Percentiles rank a stretch among this genome's conserved stretches.
phyloP scores from a whole-genome alignment of 129 eudicot species.

The Pulicaria dysenterica region DNA sequence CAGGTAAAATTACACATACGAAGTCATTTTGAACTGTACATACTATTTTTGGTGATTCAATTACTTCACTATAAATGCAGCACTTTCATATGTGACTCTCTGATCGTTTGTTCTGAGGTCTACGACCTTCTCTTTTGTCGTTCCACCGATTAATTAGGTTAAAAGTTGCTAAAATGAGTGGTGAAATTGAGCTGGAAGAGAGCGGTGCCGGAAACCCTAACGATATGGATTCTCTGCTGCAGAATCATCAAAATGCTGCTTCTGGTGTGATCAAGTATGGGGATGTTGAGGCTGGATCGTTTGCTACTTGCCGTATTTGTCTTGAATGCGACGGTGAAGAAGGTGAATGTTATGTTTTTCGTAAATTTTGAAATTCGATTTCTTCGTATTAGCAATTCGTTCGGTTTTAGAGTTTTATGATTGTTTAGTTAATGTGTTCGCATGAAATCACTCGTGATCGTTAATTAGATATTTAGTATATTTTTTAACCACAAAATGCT shows the following conservation, averaged over 20 bases:
- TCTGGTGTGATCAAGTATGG: conserved; percentile 36
- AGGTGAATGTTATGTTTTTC: conserved; percentile 38
- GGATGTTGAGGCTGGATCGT: conserved; percentile 63
- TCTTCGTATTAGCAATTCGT: background rate
- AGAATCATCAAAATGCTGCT: conserved; percentile 25
- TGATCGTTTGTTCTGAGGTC: background rate
- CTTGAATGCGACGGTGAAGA: conserved; percentile 71
- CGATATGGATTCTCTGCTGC: conserved; percentile 69
- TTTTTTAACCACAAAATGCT: background rate
- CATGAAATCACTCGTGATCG: background rate
- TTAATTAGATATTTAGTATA: conserved; percentile 8
- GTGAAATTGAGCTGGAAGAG: conserved; percentile 59
- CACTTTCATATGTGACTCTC: background rate
- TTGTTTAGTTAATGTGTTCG: background rate
- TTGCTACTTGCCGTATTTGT: conserved; percentile 72
- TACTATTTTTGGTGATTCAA: conserved; percentile 10
- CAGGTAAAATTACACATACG: background rate
- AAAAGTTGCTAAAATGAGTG: conserved; percentile 34
- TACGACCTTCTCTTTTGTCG: no score
- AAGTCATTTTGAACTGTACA: conserved; percentile 7
- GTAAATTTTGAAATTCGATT: background rate
- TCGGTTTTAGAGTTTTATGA: background rate
- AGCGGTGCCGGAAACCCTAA: conserved; percentile 38
- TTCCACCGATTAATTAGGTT: conserved; percentile 22
- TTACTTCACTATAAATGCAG: background rate